These are phyloP conservation scores for Saturnispora halmiae DNA, from an alignment of 805 yeast species.

Conservation along the genomic window DNA sequence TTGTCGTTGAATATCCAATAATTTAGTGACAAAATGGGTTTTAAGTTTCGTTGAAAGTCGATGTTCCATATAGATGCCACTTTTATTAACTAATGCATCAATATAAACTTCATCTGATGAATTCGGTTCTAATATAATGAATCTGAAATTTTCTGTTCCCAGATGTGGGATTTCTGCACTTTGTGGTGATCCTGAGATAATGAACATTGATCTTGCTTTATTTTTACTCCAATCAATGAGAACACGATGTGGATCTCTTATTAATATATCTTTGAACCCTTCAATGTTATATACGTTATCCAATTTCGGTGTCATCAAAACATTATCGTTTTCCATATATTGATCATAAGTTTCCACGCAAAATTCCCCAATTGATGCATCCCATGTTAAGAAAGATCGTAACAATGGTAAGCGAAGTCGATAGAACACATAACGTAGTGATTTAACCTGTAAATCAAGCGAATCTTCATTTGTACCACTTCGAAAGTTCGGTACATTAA, in stretches of 20 bases:
- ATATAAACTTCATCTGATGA: constrained; percentile 38
- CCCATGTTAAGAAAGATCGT: constrained; percentile 31
- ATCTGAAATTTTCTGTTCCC: constrained; percentile 24
- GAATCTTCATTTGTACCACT: constrained; percentile 45
- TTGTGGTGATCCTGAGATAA: constrained; percentile 43
- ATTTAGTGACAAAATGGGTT: constrained; percentile 5
- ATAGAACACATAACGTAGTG: constrained; percentile 47
- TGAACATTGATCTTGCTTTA: constrained; percentile 52
- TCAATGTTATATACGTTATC: constrained; percentile 46
- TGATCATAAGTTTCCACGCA: constrained; percentile 8
- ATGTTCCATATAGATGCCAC: constrained; percentile 54
- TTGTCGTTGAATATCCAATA: constrained; percentile 14
- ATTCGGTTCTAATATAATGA: constrained; percentile 33
- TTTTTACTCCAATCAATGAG: constrained; percentile 59
- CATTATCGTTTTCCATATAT: neutral
- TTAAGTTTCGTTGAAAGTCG: constrained; percentile 17
- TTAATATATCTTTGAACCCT: constrained; percentile 34
- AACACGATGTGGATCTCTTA: constrained; percentile 55
- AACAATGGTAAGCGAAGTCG: constrained; percentile 11
- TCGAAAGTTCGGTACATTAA: constrained; percentile 41
- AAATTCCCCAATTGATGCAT: constrained; percentile 15
- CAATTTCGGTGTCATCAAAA: constrained; percentile 32
- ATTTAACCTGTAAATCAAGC: constrained; percentile 51
- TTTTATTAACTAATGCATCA: constrained; percentile 33
- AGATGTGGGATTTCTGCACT: constrained; percentile 26